Base-by-base conservation (phyloP, 2,329 filamentous ascomycete genomes). In the Delphinella strobiligena region DNA sequence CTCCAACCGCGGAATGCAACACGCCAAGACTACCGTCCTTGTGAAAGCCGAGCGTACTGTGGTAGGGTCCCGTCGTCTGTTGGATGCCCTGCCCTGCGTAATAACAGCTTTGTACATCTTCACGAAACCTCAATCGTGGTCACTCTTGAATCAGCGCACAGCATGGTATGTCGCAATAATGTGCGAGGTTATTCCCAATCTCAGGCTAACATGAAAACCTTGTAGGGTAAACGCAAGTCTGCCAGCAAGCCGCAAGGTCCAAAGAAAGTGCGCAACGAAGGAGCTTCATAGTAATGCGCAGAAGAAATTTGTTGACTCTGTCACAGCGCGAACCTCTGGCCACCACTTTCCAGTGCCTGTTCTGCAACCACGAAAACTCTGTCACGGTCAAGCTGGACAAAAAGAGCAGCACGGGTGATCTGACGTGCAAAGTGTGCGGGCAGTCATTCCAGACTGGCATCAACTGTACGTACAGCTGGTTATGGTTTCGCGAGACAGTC, bases 361-460 rank as follows among this genome's bases (percentile, higher is more conserved):
- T 98, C 66, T 98, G 91, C 71, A 96, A 95, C 61, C 88, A 96
- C 64, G 91, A 96, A 59, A 91, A 86, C 49, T 85, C 88, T 0
- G 84, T 98, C 38, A 74, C 77, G 19, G 83, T 95, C 50, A 91
- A 93, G 62, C 72, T 98, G 37, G 87, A 98, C 59, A 94, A 93
- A 71, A 96, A 96, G 60, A 70, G 78, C 19, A 86, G 86, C 37
- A 74, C 94, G 29, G 91, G 89, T 34, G 76, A 82, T 45, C 70
- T 98, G 18, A 77, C 80, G 44, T 98, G 91, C 68, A 93, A 89
- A 59, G 77, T 94, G 38, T 98, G 91, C 61, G 88, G 85, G 2
- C 89, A 96, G 64, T 80, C 78, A 44, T 98, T 93, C 58, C 87
- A 96, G 60, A 93, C 85, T 43, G 79, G 78, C 40, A 88, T 94